Conservation (phyloP, 2,329 filamentous ascomycete species). For the Mycogone perniciosa region DNA sequence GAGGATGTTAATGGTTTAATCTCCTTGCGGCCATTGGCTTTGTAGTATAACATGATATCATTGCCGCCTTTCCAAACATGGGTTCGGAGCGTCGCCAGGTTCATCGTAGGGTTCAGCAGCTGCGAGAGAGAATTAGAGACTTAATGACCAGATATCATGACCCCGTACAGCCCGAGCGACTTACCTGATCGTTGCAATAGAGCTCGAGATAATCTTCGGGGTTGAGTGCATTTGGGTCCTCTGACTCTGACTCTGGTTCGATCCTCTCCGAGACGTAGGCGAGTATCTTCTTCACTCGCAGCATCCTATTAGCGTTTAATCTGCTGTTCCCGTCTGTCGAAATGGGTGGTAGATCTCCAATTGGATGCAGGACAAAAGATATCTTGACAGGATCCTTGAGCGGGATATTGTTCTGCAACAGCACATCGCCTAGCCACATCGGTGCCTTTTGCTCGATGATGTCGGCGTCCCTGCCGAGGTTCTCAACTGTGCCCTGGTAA, state of each 20-base stretch:
- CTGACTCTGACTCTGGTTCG: constrained; percentile 59
- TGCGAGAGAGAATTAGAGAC: constrained; percentile 23
- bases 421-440: constrained; percentile 84
- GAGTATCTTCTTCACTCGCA: constrained; percentile 89
- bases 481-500: constrained; percentile 81
- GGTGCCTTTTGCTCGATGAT: constrained; percentile 80
- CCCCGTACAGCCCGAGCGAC: constrained; percentile 22
- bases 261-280: constrained; percentile 89
- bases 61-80: constrained; percentile 95
- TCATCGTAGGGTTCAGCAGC: constrained; percentile 76
- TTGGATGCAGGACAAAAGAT: constrained; percentile 83
- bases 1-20: constrained; percentile 24
- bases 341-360: constrained; percentile 68
- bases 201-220: constrained; percentile 93
- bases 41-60: constrained; percentile 87
- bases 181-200: constrained; percentile 87
- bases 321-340: constrained; percentile 77
- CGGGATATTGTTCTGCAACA: constrained; percentile 76
- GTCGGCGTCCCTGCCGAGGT: constrained; percentile 70
- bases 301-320: constrained; percentile 93
- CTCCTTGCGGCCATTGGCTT: constrained; percentile 77
- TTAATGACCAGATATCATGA: too few relatives aligned
- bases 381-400: constrained; percentile 92
- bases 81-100: constrained; percentile 82
- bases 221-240: constrained; percentile 54